These are phyloP conservation scores for Geotrichum armillariae DNA, from an alignment of 1,139 yeast species.

Conservation along the genomic window DNA sequence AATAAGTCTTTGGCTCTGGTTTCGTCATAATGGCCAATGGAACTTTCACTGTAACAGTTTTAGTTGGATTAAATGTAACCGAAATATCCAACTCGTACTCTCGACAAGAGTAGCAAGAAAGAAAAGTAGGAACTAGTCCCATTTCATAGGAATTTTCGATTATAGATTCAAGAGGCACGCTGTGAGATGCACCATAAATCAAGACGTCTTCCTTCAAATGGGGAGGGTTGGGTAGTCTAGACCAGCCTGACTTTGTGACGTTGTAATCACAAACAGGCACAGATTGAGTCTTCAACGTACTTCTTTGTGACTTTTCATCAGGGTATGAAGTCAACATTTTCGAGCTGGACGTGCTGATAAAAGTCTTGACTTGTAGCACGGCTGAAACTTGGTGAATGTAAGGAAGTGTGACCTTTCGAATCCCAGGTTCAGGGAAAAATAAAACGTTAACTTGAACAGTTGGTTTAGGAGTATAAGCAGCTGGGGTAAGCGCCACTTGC, in stretches of 20 bases:
- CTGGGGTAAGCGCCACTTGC: not conserved
- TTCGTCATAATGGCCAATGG: constrained; percentile 10
- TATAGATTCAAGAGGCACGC: constrained; percentile 4
- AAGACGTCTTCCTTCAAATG: constrained; percentile 6
- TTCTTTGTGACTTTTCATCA: not conserved
- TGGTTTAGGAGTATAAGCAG: not conserved
- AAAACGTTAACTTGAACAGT: constrained; percentile 14
- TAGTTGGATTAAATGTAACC: constrained; percentile 9
- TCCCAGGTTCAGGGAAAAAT: constrained; percentile 19
- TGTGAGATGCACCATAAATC: constrained; percentile 14
- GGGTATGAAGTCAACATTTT: constrained; percentile 5
- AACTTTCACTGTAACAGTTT: constrained; percentile 7
- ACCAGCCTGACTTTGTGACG: constrained; percentile 15
- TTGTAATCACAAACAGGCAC: not conserved
- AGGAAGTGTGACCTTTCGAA: constrained; percentile 13
- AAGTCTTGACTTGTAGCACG: constrained; percentile 7
- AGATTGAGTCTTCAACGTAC: constrained; percentile 2
- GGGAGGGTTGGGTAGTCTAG: constrained; percentile 10
- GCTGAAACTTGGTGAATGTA: constrained; percentile 11
- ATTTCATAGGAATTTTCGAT: too few relatives aligned
- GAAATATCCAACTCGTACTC: constrained; percentile 14
- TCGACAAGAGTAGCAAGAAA: constrained; percentile 9
- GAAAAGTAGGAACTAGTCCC: constrained; percentile 10
- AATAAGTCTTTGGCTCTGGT: not conserved
- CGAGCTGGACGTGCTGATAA: not conserved